Percentiles rank a stretch among this genome's conserved stretches.
These are phyloP conservation scores for Cercospora nicotianae DNA, from an alignment of 2,329 filamentous ascomycete species.

Conservation along the genomic window DNA sequence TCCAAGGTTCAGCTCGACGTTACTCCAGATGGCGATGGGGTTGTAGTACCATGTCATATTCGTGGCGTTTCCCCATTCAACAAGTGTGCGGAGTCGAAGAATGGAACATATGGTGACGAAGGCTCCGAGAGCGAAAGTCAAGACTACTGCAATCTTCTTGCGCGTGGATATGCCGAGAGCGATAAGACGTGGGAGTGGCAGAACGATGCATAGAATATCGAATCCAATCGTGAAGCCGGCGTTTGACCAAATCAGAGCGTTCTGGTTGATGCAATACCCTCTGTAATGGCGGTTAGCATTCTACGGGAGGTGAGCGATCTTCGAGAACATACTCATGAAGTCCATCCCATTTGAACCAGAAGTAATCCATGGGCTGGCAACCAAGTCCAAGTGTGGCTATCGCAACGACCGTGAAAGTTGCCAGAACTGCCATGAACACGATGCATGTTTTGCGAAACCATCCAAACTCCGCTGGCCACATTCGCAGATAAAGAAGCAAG, in stretches of 20 bases:
- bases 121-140: slow-evolving; percentile 29
- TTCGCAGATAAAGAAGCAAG: slow-evolving; percentile 25
- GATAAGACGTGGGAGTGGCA: slow-evolving; percentile 28
- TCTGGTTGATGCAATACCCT: slow-evolving; percentile 27
- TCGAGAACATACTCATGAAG: slow-evolving; percentile 6
- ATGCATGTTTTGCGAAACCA: slow-evolving; percentile 24
- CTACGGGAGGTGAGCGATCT: neutral
- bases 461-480: slow-evolving; percentile 20
- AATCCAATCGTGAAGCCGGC: slow-evolving; percentile 27
- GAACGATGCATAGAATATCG: slow-evolving; percentile 26
- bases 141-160: slow-evolving; percentile 27
- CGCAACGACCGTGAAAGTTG: slow-evolving; percentile 2
- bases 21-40: slow-evolving; percentile 27
- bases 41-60: slow-evolving; percentile 29
- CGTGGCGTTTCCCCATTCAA: slow-evolving; percentile 17
- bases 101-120: slow-evolving; percentile 30
- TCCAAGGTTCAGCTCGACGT: slow-evolving; percentile 27
- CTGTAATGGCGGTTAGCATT: neutral
- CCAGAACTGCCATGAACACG: slow-evolving; percentile 16
- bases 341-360: slow-evolving; percentile 26
- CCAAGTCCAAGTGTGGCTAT: slow-evolving; percentile 19
- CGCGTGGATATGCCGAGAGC: slow-evolving; percentile 21
- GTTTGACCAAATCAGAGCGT: slow-evolving; percentile 25
- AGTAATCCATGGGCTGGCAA: slow-evolving; percentile 21
- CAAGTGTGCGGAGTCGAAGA: slow-evolving; percentile 24